A percentile compares a stretch with the other conserved stretches of the same genome.
These are phyloP conservation scores for Heterotrichella gracilis DNA, from an alignment of 352 stramenopile genomes.

Conservation along the genomic window DNA sequence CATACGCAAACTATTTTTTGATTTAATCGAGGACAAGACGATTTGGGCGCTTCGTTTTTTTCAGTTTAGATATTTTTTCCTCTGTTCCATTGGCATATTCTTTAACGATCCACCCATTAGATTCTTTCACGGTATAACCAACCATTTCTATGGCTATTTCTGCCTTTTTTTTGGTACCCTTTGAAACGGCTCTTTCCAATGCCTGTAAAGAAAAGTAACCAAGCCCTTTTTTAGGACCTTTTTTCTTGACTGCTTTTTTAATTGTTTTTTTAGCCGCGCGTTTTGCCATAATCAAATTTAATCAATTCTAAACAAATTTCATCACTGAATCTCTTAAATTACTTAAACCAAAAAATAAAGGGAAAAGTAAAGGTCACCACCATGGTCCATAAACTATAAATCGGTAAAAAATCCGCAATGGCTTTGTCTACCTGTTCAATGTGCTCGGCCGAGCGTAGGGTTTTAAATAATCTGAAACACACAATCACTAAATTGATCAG, in stretches of 20 bases:
- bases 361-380: too few relatives aligned
- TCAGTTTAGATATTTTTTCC: not conserved
- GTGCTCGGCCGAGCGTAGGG: too few relatives aligned
- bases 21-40: conserved; percentile 3
- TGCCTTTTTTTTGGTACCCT: not conserved
- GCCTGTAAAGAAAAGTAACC: not conserved
- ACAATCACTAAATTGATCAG: too few relatives aligned
- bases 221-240: not conserved
- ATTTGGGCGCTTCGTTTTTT: not conserved
- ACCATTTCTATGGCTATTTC: not conserved
- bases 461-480: too few relatives aligned
- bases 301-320: too few relatives aligned
- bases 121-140: not conserved
- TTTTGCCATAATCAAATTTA: not conserved
- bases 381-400: too few relatives aligned
- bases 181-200: not conserved
- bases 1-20: not conserved
- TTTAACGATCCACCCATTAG: not conserved
- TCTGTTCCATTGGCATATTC: not conserved
- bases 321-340: too few relatives aligned
- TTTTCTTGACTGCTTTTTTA: not conserved
- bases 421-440: too few relatives aligned
- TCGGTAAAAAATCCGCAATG: too few relatives aligned
- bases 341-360: too few relatives aligned
- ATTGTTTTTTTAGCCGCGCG: not conserved